Base-by-base conservation (phyloP, 306 rosid species). In the Gillenia trifoliata region DNA sequence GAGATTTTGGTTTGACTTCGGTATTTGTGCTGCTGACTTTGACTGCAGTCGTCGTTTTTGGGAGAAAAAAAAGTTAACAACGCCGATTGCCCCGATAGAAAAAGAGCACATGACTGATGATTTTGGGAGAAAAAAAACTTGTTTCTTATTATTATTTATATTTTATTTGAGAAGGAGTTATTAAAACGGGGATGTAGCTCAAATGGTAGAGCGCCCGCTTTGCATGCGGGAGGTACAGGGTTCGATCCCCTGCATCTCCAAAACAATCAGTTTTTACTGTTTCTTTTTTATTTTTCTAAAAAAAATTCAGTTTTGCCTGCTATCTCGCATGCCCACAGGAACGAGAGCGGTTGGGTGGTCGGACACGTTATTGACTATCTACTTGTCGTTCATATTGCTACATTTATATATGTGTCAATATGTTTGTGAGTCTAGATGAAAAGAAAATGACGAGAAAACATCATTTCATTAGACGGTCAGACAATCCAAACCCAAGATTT, bases 141-240 rank as follows among this genome's bases (percentile, higher is more conserved):
- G 52, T 13, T 41, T 41, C 19, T 45, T 38, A 38, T 45, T 13
- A 11, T 49, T 54, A 54, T 2, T 7, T 8, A 8, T 0, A 5
- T 0, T 1, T 3, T 3, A 5, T 20, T n/a, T 22, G 16, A 13
- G 13, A 2, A 13, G 0, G 0, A 3, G 0, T 15, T 15, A 0
- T 1, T 7, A 25, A 33, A 0, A 4, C 0, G 76, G 68, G 76
- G 68, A 72, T 72, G 76, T 41, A 72, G 76, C 76, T 72, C 76
- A 72, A 72, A 72, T 72, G 76, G 76, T 72, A 72, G 76, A 72
- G 68, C 59, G 68, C 68, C 40, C 76, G 76, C 76, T 72, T 72
- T 72, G 76, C 68, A 72, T 72, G 76, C 76, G 68, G 28, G 76
- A 72, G 76, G 76, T 72, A 60, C 68, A 60, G 68, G 68, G 76